phyloP scores from a whole-genome alignment of 176 grass and related monocot species.

The Oryza brachyantha region DNA sequence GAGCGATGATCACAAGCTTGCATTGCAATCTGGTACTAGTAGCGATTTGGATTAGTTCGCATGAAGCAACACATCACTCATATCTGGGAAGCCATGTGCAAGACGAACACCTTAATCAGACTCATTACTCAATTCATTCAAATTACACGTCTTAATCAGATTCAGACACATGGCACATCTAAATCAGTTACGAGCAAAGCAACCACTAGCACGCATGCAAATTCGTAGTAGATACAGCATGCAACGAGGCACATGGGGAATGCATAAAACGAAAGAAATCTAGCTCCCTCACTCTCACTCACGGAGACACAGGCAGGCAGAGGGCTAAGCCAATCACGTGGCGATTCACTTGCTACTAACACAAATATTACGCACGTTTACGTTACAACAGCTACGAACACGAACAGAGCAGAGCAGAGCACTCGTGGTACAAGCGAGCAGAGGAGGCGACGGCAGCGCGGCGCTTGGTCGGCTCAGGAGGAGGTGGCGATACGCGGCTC shows the following conservation, averaged over 20 bases:
- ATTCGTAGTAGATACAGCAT: conserved; percentile 36
- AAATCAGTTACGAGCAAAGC: neutral
- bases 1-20: neutral
- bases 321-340: conserved; percentile 39
- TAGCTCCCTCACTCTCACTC: neutral
- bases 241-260: conserved; percentile 6
- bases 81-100: no score
- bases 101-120: neutral
- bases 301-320: neutral
- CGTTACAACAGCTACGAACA: conserved; percentile 28
- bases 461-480: conserved; percentile 18
- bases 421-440: neutral
- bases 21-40: neutral
- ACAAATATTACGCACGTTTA: conserved; percentile 31
- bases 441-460: neutral
- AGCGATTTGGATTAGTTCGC: neutral
- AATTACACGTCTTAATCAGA: neutral
- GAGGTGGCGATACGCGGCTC: conserved; percentile 81
- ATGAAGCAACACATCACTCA: no score
- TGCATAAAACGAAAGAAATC: conserved; percentile 32
- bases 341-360: conserved; percentile 32
- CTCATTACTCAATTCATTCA: neutral
- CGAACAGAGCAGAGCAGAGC: conserved; percentile 14
- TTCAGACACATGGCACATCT: neutral
- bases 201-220: conserved; percentile 20